Conservation (phyloP, 164 flowering plant genomes). For the Kalanchoe fedtschenkoi region DNA sequence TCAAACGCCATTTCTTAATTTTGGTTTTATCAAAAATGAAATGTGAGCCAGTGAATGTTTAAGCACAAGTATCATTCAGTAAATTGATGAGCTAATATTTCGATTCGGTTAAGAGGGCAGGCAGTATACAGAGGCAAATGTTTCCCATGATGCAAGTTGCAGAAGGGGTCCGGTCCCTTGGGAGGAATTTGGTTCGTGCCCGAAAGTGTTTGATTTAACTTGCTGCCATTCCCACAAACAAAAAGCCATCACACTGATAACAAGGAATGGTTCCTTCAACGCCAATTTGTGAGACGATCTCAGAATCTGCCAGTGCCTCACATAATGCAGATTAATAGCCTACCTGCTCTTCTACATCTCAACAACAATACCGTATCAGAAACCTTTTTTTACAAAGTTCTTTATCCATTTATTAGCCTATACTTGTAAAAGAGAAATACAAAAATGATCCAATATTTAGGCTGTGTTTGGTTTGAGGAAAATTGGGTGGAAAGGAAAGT, state of each 20-base stretch:
- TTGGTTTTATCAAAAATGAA: not conserved
- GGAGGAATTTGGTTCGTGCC: not conserved
- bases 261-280: conserved; percentile 4
- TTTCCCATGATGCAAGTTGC: conserved; percentile 1
- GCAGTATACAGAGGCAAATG: not conserved
- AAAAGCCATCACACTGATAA: conserved; percentile 4
- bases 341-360: not conserved
- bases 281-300: not conserved
- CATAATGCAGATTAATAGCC: not conserved
- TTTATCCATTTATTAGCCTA: not conserved
- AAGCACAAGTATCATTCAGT: not conserved
- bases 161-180: not conserved
- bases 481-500: too few relatives aligned
- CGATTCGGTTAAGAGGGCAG: not conserved
- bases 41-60: not conserved
- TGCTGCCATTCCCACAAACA: conserved; percentile 5
- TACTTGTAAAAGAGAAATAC: not conserved
- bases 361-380: not conserved
- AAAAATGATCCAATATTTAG: not conserved
- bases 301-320: not conserved
- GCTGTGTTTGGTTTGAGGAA: too few relatives aligned
- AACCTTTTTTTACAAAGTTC: too few relatives aligned
- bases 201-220: not conserved
- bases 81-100: not conserved
- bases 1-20: not conserved